Evolutionary conservation across 352 stramenopile species (phyloP), one percentile per base, ranked within the genome.

Genomic region (Globisporangium abappressorium): DNA sequence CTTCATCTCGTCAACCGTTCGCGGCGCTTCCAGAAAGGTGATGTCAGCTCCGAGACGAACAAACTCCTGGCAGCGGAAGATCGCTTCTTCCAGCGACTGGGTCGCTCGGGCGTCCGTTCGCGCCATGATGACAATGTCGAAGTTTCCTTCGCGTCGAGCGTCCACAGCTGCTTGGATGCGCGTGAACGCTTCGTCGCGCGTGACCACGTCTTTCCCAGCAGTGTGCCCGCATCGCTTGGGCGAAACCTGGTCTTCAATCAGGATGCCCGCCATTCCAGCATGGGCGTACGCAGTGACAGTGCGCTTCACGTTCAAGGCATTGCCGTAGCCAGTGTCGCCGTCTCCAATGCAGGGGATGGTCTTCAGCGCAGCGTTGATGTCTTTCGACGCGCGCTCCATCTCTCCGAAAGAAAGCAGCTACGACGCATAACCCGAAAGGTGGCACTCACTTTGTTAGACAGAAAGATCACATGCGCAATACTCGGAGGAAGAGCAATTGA

Each of bases 141-240:
- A 86, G 20, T 74, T 82, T 28, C 92, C 92, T 75, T 97, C 84
- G 34, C 67, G 65, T 14, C 89, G 91, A 47, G 95, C 93, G 80
- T 98, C 91, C 68, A 95, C 95, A 3, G 95, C 93, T 18, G 93
- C 95, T 30, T 85, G 74, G 15, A 98, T 82, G 57, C 91, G 82
- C 55, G 78, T 75, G 41, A 96, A 90, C 2, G 93, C 93, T 60
- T 98, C 93, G 30, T 94, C 81, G 41, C 93, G 86, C 8, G 70
- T 68, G 38, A 98, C 84, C 20, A 98, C 91, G 20, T 79, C 82
- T 66, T 98, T 98, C 49, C 92, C 95, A 20, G 84, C 76, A 5
- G 95, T 97, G 74, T 98, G 95, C 58, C 93, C 93, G 71, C 93
- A 98, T 73, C 92, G 77, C 77, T 98, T 98, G 24, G 95, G 95